Conservation (phyloP, 2,329 filamentous ascomycete genomes). For the Pyricularia sp. region DNA sequence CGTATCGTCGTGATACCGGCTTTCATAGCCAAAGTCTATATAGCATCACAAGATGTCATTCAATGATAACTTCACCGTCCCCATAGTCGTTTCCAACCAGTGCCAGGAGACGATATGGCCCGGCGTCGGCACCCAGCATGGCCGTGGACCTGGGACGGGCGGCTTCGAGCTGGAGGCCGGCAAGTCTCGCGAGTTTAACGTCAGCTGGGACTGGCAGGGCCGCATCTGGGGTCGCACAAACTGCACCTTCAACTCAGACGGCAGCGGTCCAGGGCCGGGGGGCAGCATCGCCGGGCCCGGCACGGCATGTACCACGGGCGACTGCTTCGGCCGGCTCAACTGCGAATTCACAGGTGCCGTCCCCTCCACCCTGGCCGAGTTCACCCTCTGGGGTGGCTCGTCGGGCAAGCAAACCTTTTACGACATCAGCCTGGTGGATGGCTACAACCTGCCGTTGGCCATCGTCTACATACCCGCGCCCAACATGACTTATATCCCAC, state of each 20-base stretch:
- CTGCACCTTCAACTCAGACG: constrained; percentile 63
- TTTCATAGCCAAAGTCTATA: background rate
- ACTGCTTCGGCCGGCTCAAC: constrained; percentile 62
- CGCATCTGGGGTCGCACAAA: constrained; percentile 79
- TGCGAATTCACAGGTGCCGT: constrained; percentile 61
- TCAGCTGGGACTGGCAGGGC: constrained; percentile 69
- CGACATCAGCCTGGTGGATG: constrained; percentile 77
- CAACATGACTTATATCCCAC: constrained; percentile 58
- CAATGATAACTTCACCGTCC: constrained; percentile 26
- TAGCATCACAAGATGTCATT: constrained; percentile 3
- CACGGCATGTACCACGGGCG: constrained; percentile 61
- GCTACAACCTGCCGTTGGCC: constrained; percentile 69
- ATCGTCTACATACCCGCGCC: constrained; percentile 51
- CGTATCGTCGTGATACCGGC: background rate
- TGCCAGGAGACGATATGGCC: constrained; percentile 68
- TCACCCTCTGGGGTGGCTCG: constrained; percentile 61
- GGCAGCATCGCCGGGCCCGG: constrained; percentile 29
- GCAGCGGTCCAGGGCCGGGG: constrained; percentile 34
- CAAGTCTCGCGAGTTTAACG: constrained; percentile 49
- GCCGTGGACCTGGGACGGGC: constrained; percentile 54
- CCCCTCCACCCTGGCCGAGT: constrained; percentile 72
- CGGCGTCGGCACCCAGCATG: constrained; percentile 63
- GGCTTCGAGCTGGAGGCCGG: constrained; percentile 60
- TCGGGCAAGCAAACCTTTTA: constrained; percentile 61
- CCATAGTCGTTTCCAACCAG: constrained; percentile 61